These are phyloP conservation scores for Ramichloridium luteum DNA, from an alignment of 2,329 filamentous ascomycete genomes.

Conservation along the genomic window DNA sequence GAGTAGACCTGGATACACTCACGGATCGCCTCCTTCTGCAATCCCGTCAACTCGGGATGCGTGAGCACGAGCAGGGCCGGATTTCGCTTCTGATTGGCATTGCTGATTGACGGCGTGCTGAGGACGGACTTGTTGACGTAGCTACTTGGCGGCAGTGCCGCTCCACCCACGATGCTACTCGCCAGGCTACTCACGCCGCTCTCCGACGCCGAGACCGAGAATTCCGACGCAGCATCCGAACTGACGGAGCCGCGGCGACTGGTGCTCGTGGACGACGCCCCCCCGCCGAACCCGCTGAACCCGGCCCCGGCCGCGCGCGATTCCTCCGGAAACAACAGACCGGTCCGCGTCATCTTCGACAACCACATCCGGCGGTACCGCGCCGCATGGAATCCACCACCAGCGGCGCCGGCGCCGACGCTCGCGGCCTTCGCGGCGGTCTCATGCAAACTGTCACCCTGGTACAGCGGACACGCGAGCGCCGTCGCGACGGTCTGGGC, in stretches of 20 bases:
- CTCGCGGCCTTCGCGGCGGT: slow-evolving; percentile 8
- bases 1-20: slow-evolving; percentile 4
- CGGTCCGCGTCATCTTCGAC: slow-evolving; percentile 8
- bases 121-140: slow-evolving; percentile 7
- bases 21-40: slow-evolving; percentile 6
- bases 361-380: slow-evolving; percentile 10
- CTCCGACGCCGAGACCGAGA: background rate
- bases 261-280: slow-evolving; percentile 5
- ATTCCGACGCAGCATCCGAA: slow-evolving; percentile 4
- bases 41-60: slow-evolving; percentile 4
- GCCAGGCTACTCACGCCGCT: slow-evolving; percentile 4
- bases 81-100: too few relatives aligned
- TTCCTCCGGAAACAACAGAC: slow-evolving; percentile 7
- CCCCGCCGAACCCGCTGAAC: slow-evolving; percentile 7
- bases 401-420: background rate
- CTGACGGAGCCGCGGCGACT: slow-evolving; percentile 6
- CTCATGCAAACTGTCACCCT: slow-evolving; percentile 8
- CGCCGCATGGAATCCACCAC: slow-evolving; percentile 3
- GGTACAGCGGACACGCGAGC: slow-evolving; percentile 4
- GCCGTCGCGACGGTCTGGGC: slow-evolving; percentile 4
- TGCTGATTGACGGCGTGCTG: too few relatives aligned
- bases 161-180: too few relatives aligned
- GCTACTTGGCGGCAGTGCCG: too few relatives aligned
- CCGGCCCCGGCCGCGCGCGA: slow-evolving; percentile 5
- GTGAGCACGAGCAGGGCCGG: slow-evolving; percentile 5